phyloP scores from a whole-genome alignment of 306 rosid species.

The Begonia fuchsioides region DNA sequence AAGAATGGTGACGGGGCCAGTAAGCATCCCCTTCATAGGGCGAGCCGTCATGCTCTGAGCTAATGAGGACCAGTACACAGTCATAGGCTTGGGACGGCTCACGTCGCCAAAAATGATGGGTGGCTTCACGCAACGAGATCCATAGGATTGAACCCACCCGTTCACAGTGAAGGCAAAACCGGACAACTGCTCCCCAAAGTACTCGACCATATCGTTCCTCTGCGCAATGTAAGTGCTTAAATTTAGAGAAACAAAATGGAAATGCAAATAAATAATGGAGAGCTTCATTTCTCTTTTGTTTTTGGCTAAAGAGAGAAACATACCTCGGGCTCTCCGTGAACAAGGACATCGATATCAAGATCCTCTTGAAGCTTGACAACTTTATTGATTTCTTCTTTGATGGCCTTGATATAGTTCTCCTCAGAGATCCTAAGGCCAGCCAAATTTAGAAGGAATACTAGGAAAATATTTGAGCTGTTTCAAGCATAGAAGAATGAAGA shows the following conservation, averaged over 20 bases:
- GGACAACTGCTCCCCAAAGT: conserved; percentile 71
- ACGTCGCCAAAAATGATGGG: conserved; percentile 95
- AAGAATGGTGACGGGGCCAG: conserved; percentile 92
- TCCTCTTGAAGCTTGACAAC: conserved; percentile 82
- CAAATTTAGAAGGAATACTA: conserved; percentile 3
- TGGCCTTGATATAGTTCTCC: conserved; percentile 61
- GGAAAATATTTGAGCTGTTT: neutral
- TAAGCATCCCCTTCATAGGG: conserved; percentile 99
- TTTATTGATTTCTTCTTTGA: conserved; percentile 55
- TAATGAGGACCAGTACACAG: conserved; percentile 34
- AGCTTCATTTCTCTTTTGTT: conserved; percentile 1
- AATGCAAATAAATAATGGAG: neutral
- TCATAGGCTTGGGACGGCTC: conserved; percentile 92
- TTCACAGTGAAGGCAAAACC: conserved; percentile 81
- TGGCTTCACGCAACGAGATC: conserved; percentile 94
- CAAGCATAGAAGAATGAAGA: conserved; percentile 2
- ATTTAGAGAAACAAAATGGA: conserved; percentile 6
- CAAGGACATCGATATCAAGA: conserved; percentile 88
- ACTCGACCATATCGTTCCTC: conserved; percentile 96
- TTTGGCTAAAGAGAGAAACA: conserved; percentile 8
- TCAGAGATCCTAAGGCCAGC: conserved; percentile 50
- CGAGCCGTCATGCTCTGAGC: conserved; percentile 40
- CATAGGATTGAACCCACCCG: conserved; percentile 96
- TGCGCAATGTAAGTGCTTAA: conserved; percentile 28
- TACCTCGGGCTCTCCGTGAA: conserved; percentile 95